Conservation (phyloP, 192 early-diverging fungal genomes). For the Cetraspora pellucida region DNA sequence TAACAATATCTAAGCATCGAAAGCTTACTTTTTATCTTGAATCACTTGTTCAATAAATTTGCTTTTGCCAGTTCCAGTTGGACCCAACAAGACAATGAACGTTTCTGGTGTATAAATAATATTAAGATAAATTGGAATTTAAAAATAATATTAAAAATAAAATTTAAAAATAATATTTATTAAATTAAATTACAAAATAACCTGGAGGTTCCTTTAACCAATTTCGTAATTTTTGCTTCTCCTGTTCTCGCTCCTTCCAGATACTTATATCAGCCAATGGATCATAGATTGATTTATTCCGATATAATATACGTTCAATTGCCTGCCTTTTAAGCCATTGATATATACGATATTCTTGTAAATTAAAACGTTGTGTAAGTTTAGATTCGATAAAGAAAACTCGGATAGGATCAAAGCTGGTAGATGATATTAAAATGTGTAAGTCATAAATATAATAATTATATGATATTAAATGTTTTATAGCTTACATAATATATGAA, state of each 20-base stretch:
- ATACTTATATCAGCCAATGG: conserved; percentile 21
- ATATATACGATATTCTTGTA: conserved; percentile 62
- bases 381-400: conserved; percentile 87
- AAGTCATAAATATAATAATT: neutral
- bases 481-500: conserved; percentile 64
- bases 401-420: conserved; percentile 86
- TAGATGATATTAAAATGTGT: neutral
- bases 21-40: conserved; percentile 57
- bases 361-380: conserved; percentile 77
- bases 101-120: conserved; percentile 55
- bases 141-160: neutral
- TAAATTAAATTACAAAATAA: conserved; percentile 32
- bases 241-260: conserved; percentile 63
- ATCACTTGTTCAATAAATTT: conserved; percentile 74
- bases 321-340: conserved; percentile 63
- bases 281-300: conserved; percentile 38
- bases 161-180: neutral
- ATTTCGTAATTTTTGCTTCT: conserved; percentile 55
- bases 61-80: conserved; percentile 81
- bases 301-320: conserved; percentile 44
- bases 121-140: neutral
- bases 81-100: conserved; percentile 82
- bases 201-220: conserved; percentile 62
- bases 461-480: neutral
- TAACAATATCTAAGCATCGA: neutral